Percentiles rank a stretch among this genome's conserved stretches.
These are phyloP conservation scores for Lyophyllum semitale DNA, from an alignment of 768 basidiomycete genomes.

Conservation along the genomic window DNA sequence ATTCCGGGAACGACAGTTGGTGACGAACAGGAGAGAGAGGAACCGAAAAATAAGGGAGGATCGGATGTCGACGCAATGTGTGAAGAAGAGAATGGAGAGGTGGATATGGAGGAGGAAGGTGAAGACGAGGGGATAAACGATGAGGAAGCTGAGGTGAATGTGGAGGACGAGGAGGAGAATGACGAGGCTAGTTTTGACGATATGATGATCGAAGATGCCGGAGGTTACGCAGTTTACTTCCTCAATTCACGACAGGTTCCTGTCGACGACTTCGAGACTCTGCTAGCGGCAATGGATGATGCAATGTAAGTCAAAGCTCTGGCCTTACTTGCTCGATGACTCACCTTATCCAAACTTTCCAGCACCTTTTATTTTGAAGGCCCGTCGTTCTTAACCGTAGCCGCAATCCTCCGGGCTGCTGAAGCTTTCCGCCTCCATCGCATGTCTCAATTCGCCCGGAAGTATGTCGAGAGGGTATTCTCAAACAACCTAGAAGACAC, in stretches of 20 bases:
- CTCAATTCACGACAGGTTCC: background rate
- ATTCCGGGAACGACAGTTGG: no score
- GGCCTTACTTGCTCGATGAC: background rate
- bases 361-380: constrained; percentile 22
- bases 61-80: no score
- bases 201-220: constrained; percentile 1
- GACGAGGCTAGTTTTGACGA: constrained; percentile 2
- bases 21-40: no score
- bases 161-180: no score
- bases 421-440: constrained; percentile 27
- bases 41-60: no score
- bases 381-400: constrained; percentile 26
- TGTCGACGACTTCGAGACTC: constrained; percentile 15
- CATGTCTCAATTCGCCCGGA: constrained; percentile 25
- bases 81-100: constrained; percentile 1
- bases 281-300: constrained; percentile 21
- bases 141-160: no score
- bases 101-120: no score
- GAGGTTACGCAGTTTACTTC: constrained; percentile 8
- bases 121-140: no score
- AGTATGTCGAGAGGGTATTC: constrained; percentile 29
- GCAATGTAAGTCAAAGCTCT: constrained; percentile 19
- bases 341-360: background rate
- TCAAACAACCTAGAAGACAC: constrained; percentile 17
- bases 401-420: constrained; percentile 34